Evolutionary conservation across 805 yeast species (phyloP).

Genomic region (Starmerella riodocensis): DNA sequence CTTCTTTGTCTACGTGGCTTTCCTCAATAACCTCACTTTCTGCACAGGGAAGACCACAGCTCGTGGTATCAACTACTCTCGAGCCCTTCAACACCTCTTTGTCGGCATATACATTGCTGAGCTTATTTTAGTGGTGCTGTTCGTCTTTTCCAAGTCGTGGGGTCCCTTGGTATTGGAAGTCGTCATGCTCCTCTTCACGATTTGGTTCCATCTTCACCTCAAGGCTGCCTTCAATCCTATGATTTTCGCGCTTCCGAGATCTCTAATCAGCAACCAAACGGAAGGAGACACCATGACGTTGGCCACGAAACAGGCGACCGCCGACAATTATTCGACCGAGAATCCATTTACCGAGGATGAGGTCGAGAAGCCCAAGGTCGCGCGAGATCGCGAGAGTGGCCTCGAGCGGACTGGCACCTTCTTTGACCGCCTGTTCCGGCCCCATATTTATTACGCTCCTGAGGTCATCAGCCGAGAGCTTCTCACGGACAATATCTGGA

Average conservation of each 20-base stretch:
- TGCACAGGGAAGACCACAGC: conserved; percentile 53
- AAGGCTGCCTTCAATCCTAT: conserved; percentile 53
- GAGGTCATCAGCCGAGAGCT: conserved; percentile 21
- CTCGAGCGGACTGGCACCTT: conserved; percentile 15
- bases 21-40: conserved; percentile 63
- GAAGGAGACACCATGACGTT: background rate
- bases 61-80: conserved; percentile 74
- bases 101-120: conserved; percentile 83
- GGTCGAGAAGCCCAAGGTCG: background rate
- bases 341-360: conserved; percentile 1
- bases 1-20: conserved; percentile 59
- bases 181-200: conserved; percentile 49
- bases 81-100: conserved; percentile 77
- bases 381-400: background rate
- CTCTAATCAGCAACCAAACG: conserved; percentile 18
- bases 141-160: conserved; percentile 87
- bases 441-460: conserved; percentile 40
- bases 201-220: conserved; percentile 53
- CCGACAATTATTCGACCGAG: background rate
- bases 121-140: conserved; percentile 71
- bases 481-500: conserved; percentile 24
- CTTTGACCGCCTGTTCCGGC: conserved; percentile 40
- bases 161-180: conserved; percentile 76
- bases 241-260: conserved; percentile 30
- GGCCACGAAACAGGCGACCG: background rate